Conservation (phyloP, 2,329 filamentous ascomycete genomes). For the Exophiala alcalophila region DNA sequence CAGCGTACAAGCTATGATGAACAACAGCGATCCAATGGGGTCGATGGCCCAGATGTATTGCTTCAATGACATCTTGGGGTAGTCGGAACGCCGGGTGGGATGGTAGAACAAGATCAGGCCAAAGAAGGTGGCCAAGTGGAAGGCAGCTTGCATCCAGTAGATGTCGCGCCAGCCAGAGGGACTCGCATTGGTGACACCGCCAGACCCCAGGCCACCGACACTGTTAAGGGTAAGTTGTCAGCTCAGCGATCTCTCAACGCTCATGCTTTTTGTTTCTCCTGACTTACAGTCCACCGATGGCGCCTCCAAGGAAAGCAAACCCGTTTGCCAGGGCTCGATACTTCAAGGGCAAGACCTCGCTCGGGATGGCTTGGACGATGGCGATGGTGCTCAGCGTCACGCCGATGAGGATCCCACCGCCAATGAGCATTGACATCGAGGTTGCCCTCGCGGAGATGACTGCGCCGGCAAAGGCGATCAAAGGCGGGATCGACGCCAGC, state of each 20-base stretch:
- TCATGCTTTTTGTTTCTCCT: no score
- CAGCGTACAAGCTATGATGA: slow-evolving; percentile 45
- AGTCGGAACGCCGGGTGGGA: slow-evolving; percentile 42
- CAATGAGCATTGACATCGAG: slow-evolving; percentile 56
- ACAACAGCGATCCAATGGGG: slow-evolving; percentile 48
- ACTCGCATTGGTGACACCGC: slow-evolving; percentile 51
- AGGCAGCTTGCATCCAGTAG: slow-evolving; percentile 58
- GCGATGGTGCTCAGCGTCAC: slow-evolving; percentile 54
- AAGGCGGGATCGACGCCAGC: slow-evolving; percentile 51
- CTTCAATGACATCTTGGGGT: slow-evolving; percentile 39
- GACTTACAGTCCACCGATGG: slow-evolving; percentile 52
- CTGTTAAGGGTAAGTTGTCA: slow-evolving; percentile 32
- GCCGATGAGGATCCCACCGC: slow-evolving; percentile 58
- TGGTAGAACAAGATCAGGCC: slow-evolving; percentile 51
- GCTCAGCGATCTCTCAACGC: no score
- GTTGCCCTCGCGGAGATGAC: slow-evolving; percentile 55
- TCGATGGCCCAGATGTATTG: slow-evolving; percentile 50
- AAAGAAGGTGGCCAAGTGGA: slow-evolving; percentile 49
- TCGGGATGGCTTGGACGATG: slow-evolving; percentile 56
- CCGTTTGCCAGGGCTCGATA: slow-evolving; percentile 57
- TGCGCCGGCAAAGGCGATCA: slow-evolving; percentile 54
- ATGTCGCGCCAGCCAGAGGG: slow-evolving; percentile 54
- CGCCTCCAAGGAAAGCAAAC: slow-evolving; percentile 51
- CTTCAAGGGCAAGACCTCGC: slow-evolving; percentile 57
- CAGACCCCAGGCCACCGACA: slow-evolving; percentile 50